Evolutionary conservation across 1,284 basidiomycete species (phyloP).

Genomic region (Microbotryomycetes sp.): DNA sequence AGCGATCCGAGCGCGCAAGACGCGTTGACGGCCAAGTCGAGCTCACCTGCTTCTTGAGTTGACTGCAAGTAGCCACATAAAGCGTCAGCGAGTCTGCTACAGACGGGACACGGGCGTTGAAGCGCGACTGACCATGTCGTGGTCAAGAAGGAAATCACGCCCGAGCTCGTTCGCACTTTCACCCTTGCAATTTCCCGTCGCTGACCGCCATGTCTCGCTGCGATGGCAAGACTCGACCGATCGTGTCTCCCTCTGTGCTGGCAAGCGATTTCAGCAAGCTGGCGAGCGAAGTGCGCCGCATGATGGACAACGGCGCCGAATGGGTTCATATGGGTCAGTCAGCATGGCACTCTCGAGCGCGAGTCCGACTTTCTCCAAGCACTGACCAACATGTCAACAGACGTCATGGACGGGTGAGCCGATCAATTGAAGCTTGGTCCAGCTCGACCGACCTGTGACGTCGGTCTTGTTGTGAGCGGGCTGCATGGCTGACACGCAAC

Average conservation of each 20-base stretch:
- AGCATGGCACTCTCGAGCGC: not conserved
- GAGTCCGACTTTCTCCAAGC: not conserved
- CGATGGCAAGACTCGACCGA: conserved; percentile 3
- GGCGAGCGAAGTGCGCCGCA: conserved; percentile 80
- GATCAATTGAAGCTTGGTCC: conserved; percentile 7
- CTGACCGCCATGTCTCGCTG: too few species aligned
- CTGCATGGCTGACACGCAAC: not conserved
- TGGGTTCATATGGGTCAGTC: conserved; percentile 91
- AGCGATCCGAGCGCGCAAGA: not conserved
- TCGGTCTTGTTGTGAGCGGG: not conserved
- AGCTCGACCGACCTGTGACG: conserved; percentile 22
- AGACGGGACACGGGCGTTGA: too few species aligned
- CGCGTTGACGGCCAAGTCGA: not conserved
- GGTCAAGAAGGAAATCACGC: too few species aligned
- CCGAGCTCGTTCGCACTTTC: too few species aligned
- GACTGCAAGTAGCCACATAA: not conserved
- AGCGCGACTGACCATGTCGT: not conserved
- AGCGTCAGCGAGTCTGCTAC: not conserved
- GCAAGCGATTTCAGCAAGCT: conserved; percentile 86
- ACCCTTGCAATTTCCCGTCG: too few species aligned
- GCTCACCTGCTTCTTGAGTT: not conserved
- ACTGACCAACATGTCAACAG: conserved; percentile 44
- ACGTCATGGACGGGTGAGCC: conserved; percentile 88
- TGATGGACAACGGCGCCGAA: conserved; percentile 84
- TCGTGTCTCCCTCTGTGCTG: conserved; percentile 37